These are phyloP conservation scores for Solanum piurae DNA, from an alignment of 257 asterid species.

Conservation along the genomic window DNA sequence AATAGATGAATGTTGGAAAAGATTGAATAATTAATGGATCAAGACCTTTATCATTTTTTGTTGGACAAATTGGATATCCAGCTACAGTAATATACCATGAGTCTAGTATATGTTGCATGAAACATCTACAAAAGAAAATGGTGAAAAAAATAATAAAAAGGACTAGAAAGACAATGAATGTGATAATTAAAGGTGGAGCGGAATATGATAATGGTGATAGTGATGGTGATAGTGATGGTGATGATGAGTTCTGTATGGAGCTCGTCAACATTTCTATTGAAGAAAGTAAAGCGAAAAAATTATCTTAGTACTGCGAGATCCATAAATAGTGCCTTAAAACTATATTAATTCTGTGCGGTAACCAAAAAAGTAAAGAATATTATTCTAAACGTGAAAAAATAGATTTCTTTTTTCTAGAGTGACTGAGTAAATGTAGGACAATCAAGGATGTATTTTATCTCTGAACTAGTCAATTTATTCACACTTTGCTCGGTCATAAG, in stretches of 20 bases:
- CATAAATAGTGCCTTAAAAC: background rate
- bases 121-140: slow-evolving; percentile 57
- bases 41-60: slow-evolving; percentile 31
- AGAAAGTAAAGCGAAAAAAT: background rate
- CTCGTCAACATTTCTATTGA: background rate
- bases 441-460: background rate
- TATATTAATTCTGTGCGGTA: background rate
- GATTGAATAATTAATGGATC: slow-evolving; percentile 47
- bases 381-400: background rate
- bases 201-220: slow-evolving; percentile 12
- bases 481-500: background rate
- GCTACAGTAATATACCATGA: slow-evolving; percentile 36
- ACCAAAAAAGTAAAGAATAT: background rate
- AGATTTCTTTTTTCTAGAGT: background rate
- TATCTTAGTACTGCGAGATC: background rate
- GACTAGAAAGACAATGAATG: slow-evolving; percentile 40
- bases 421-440: background rate
- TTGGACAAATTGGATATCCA: slow-evolving; percentile 17
- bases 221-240: background rate
- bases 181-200: slow-evolving; percentile 43
- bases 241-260: background rate
- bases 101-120: slow-evolving; percentile 44
- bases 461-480: background rate
- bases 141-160: slow-evolving; percentile 63
- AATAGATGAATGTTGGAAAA: slow-evolving; percentile 60